phyloP scores from a whole-genome alignment of 148 eudicot species.

The Cornus suecica region DNA sequence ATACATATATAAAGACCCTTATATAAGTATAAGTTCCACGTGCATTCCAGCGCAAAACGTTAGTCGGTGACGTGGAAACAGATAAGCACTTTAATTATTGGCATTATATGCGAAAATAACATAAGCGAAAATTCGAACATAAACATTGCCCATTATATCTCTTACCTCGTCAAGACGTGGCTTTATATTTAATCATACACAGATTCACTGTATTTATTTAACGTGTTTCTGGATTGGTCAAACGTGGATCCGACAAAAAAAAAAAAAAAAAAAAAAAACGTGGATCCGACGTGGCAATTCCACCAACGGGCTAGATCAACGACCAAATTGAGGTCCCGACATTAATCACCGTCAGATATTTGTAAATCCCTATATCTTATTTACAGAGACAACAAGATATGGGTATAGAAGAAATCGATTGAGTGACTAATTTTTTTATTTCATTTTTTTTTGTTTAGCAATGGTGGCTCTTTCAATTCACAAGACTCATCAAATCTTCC shows the following conservation, averaged over 20 bases:
- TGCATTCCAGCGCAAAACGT: neutral
- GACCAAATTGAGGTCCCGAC: neutral
- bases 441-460: no score
- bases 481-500: neutral
- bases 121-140: neutral
- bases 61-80: conserved; percentile 14
- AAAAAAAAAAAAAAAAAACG: no score
- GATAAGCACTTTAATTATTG: conserved; percentile 10
- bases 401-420: neutral
- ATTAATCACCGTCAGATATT: conserved; percentile 20
- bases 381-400: neutral
- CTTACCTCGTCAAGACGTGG: neutral
- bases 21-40: no score
- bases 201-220: neutral
- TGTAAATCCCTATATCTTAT: neutral
- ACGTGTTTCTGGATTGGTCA: conserved; percentile 16
- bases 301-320: conserved; percentile 12
- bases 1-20: no score
- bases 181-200: no score
- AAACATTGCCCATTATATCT: neutral
- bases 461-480: conserved; percentile 14
- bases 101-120: neutral
- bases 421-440: neutral
- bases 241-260: no score
- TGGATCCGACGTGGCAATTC: conserved; percentile 36